phyloP scores from a whole-genome alignment of 2,329 filamentous ascomycete genomes.

The Cytospora schulzeri region DNA sequence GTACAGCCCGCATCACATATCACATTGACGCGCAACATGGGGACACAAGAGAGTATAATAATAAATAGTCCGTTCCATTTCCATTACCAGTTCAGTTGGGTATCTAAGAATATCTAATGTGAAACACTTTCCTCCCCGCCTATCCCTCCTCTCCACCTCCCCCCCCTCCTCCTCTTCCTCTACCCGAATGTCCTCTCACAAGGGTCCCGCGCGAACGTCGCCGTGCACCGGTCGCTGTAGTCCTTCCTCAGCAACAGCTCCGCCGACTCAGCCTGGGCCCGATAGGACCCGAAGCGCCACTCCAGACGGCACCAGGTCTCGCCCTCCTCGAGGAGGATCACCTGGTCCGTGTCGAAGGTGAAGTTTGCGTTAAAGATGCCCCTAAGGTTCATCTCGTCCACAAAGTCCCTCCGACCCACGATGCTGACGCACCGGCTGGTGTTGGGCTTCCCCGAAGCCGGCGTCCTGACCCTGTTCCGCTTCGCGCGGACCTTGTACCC shows the following conservation, averaged over 20 bases:
- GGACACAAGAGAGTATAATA: no score
- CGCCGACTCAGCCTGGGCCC: conserved; percentile 15
- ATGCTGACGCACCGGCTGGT: conserved; percentile 17
- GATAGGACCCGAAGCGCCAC: conserved; percentile 22
- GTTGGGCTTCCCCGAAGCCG: neutral
- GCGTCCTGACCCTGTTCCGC: conserved; percentile 11
- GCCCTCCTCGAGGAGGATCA: neutral
- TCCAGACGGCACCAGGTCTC: neutral
- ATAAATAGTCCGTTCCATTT: no score
- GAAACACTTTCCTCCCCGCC: no score
- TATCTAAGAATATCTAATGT: no score
- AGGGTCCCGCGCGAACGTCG: conserved; percentile 6
- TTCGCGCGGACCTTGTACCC: neutral
- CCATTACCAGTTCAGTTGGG: no score
- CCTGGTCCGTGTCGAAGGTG: conserved; percentile 9
- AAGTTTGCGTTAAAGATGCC: neutral
- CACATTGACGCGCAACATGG: no score
- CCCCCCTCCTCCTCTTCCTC: no score
- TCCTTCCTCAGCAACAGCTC: neutral
- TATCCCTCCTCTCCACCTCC: neutral
- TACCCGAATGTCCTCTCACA: conserved; percentile 1
- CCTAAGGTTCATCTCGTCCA: conserved; percentile 1
- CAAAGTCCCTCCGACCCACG: neutral
- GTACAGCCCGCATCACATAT: no score
- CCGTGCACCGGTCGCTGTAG: neutral